Percentiles rank a stretch among this genome's conserved stretches.
These are phyloP conservation scores for Epichloe festucae DNA, from an alignment of 2,329 filamentous ascomycete species.

Conservation along the genomic window DNA sequence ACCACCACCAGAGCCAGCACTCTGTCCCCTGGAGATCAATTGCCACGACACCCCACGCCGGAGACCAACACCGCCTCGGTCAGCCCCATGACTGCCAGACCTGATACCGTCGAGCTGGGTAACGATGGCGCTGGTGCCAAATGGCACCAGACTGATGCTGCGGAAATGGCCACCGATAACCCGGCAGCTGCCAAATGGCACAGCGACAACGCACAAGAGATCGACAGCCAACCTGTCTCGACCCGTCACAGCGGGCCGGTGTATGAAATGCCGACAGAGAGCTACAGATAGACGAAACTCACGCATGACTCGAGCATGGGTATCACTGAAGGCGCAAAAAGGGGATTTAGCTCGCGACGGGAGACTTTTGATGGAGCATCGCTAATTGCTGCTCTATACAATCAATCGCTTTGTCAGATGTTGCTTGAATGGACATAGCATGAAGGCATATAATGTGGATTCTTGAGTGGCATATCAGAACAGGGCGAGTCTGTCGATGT, in stretches of 20 bases:
- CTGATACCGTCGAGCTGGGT: constrained; percentile 9
- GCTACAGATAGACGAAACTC: constrained; percentile 17
- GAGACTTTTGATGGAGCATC: neutral
- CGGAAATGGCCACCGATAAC: constrained; percentile 22
- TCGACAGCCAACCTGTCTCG: constrained; percentile 23
- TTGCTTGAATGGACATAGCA: neutral
- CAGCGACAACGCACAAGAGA: constrained; percentile 24
- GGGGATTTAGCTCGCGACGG: neutral
- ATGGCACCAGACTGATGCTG: constrained; percentile 7
- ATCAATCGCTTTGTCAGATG: neutral
- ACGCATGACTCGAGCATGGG: neutral
- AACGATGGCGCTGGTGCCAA: constrained; percentile 5
- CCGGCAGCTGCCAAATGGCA: constrained; percentile 20
- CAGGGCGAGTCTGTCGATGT: neutral
- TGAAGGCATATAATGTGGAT: neutral
- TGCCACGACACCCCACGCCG: constrained; percentile 15
- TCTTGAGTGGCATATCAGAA: neutral
- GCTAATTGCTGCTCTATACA: neutral
- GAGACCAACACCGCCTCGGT: constrained; percentile 8
- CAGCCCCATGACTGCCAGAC: constrained; percentile 6
- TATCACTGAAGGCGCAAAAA: neutral
- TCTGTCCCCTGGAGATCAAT: constrained; percentile 9
- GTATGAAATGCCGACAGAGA: constrained; percentile 30
- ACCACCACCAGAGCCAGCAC: constrained; percentile 8
- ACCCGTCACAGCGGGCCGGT: constrained; percentile 23